Percentiles rank a stretch among this genome's conserved stretches.
Conservation (phyloP, 2,329 filamentous ascomycete genomes). For the Trichoderma polysporum region DNA sequence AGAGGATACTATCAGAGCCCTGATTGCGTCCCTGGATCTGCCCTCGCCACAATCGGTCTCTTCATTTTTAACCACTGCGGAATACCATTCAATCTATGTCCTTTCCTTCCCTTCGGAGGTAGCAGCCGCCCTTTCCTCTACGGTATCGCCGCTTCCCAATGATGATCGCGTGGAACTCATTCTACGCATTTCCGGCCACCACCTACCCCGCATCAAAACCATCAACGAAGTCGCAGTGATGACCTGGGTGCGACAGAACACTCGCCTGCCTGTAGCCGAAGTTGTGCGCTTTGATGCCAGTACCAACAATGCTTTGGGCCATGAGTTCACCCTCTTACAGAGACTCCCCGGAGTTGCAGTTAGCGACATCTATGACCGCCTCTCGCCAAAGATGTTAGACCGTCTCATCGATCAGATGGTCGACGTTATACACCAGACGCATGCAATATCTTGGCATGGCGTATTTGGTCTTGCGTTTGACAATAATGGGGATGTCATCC, state of each 20-base stretch:
- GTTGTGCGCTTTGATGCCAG: conserved; percentile 32
- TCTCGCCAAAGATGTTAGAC: conserved; percentile 24
- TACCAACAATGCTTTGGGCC: conserved; percentile 30
- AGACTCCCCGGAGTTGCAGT: conserved; percentile 31
- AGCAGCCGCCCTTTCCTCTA: neutral
- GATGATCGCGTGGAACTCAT: conserved; percentile 25
- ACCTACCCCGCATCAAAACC: conserved; percentile 39
- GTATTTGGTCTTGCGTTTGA: conserved; percentile 31
- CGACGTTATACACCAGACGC: conserved; percentile 33
- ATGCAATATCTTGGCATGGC: conserved; percentile 27
- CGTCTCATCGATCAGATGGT: conserved; percentile 33
- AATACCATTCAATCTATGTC: neutral
- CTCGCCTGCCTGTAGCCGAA: conserved; percentile 36
- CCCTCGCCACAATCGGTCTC: neutral
- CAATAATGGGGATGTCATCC: conserved; percentile 20
- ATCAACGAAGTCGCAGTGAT: conserved; percentile 39
- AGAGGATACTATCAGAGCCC: neutral
- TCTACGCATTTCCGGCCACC: conserved; percentile 37
- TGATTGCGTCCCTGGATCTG: neutral
- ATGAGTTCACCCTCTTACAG: conserved; percentile 37
- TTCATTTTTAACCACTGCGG: neutral
- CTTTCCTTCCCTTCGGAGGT: neutral
- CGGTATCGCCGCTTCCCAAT: neutral
- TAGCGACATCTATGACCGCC: conserved; percentile 30
- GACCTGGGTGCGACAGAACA: conserved; percentile 35